Percentiles rank a stretch among this genome's conserved stretches.
These are phyloP conservation scores for Bassia scoparia DNA, from an alignment of 148 eudicot genomes.

Conservation along the genomic window DNA sequence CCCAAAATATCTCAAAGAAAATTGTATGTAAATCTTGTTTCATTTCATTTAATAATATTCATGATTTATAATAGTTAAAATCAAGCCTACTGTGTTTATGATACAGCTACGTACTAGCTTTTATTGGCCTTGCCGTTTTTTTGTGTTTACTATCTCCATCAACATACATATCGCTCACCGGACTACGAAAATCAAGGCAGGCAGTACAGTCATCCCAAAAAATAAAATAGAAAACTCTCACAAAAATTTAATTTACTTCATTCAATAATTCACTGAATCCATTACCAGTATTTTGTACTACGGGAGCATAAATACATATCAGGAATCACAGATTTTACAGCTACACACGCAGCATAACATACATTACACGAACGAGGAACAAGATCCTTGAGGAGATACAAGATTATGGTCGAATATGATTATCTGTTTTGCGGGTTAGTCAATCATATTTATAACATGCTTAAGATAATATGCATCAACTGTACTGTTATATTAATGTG, in stretches of 20 bases:
- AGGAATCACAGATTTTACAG: too few species aligned
- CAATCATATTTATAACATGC: neutral
- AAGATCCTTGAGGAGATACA: neutral
- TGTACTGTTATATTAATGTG: conserved; percentile 10
- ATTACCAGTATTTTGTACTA: neutral
- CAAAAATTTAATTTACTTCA: neutral
- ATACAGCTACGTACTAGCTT: too few species aligned
- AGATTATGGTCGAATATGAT: neutral
- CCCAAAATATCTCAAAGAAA: neutral
- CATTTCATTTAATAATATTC: neutral
- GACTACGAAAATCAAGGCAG: too few species aligned
- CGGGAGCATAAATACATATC: neutral
- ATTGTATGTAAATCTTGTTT: neutral
- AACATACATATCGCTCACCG: too few species aligned
- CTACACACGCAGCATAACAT: neutral
- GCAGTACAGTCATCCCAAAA: neutral
- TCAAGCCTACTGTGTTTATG: too few species aligned
- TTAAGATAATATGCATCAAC: neutral
- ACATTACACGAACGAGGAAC: neutral
- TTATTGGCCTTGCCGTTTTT: too few species aligned
- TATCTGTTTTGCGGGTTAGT: conserved; percentile 15
- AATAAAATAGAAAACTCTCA: neutral
- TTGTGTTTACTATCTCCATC: too few species aligned
- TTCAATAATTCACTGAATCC: neutral
- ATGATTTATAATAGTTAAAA: too few species aligned